Base-by-base conservation (phyloP, 495 filamentous ascomycete genomes). In the Talaromyces stipitatus region DNA sequence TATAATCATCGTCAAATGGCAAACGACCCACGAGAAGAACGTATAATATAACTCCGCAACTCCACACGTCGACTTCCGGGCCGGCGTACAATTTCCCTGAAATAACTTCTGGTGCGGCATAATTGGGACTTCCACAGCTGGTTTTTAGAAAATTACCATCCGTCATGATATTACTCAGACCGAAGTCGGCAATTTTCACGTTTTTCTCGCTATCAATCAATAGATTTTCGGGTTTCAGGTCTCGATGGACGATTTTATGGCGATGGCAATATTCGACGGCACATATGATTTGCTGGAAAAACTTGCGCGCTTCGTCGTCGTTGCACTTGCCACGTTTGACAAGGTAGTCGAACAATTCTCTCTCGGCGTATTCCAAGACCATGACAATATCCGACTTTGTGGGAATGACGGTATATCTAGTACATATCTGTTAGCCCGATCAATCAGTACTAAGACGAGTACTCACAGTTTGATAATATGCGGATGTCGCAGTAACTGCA, bases 201-300 rank as follows among this genome's bases (percentile, higher is more conserved):
- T 97, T 96, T 64, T 96, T 86, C 50, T 91, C 80, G 58, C 90
- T 86, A 72, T 98, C 94, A 60, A 98, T 84, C 45, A 98, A 80
- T 24, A 98, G 74, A 68, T 98, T 98, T 80, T 98, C 94, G 5
- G 94, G 94, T 69, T 98, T 98, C 61, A 98, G 74, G 71, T 98
- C 94, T 69, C 94, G 87, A 71, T 98, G 94, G 12, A 97, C 94
- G 62, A 98, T 96, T 72, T 97, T 97, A 75, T 98, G 95, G 59
- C 94, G 82, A 72, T 98, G 94, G 70, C 94, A 98, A 72, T 98
- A 98, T 66, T 98, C 94, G 52, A 98, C 95, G 18, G 94, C 95
- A 66, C 92, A 96, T n/a, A 97, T 90, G 64, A 98, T 98, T 71
- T 98, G 94, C 69, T 98, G 94, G 72, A 98, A 98, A 74, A 98